Evolutionary conservation across 2,329 filamentous ascomycete genomes (phyloP), one percentile per base, ranked within the genome.

Genomic region (Periglandula ipomoeae): DNA sequence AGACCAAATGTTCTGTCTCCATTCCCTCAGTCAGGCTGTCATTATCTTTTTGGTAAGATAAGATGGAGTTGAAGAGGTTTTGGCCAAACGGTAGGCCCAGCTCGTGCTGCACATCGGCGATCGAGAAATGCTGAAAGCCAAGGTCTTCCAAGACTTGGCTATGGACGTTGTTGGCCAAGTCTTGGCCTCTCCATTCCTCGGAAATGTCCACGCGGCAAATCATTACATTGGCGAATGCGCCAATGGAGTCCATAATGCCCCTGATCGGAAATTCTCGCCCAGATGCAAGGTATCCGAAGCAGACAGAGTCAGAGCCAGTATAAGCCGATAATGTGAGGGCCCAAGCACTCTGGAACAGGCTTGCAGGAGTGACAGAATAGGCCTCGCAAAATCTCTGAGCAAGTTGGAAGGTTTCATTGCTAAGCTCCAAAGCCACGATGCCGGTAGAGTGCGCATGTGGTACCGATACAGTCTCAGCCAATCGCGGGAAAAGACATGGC

Each of bases 111-210:
- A 75, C 70, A 44, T 69, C 67, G 3, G 71, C 70, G 17, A 74
- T 60, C 1, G 75, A 76, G 53, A 71, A 73, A 49, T 65, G 69
- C 50, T 78, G 75, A 52, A 76, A 68, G 1, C 67, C 61, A 48
- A 78, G 63, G 32, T 70, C 69, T 34, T 65, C 59, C 17, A 73
- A 65, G 13, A 73, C 71, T 48, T 75, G 68, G 11, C 61, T 59
- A 35, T 76, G 74, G 1, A 75, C 32, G 13, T 34, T 11, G 22
- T 19, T 22, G 10, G 37, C 17, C 34, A 45, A 45, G 24, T 40
- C 5, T 19, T 41, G 9, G 15, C 26, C 20, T 13, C 7, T 15
- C 47, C 2, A 58, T 24, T 35, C 40, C 32, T 23, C 13, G 24
- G 50, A 11, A 76, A 59, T 2, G 64, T 49, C 44, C 4, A 40